Evolutionary conservation across 139 green algal species (phyloP).

Genomic region (Trebouxia sp.): DNA sequence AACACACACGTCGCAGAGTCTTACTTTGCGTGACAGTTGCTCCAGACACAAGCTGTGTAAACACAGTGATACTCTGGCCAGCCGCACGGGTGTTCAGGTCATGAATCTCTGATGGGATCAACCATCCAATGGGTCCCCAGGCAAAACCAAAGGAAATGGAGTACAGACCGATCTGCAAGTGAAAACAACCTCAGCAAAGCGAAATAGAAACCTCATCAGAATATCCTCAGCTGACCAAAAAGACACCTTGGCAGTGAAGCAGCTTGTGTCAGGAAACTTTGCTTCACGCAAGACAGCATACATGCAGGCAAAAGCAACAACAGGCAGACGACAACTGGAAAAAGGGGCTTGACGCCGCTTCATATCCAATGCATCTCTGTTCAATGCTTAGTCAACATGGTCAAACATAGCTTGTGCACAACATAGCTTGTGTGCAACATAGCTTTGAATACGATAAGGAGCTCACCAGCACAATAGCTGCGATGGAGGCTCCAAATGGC

Average conservation of each 20-base stretch:
- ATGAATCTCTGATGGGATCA: slow-evolving; percentile 67
- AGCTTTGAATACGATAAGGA: no score
- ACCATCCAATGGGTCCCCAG: slow-evolving; percentile 54
- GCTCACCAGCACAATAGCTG: slow-evolving; percentile 25
- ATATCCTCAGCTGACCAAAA: no score
- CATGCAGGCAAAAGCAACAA: no score
- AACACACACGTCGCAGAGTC: neutral
- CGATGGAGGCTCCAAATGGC: slow-evolving; percentile 24
- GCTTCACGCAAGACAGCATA: no score
- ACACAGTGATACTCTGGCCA: slow-evolving; percentile 53
- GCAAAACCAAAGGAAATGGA: slow-evolving; percentile 36
- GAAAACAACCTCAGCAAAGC: no score
- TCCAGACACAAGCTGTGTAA: slow-evolving; percentile 38
- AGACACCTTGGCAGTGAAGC: neutral
- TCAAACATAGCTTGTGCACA: neutral
- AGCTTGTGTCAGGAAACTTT: neutral
- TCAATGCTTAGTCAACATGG: no score
- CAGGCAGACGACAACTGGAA: no score
- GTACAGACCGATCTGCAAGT: slow-evolving; percentile 33
- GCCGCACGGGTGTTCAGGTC: slow-evolving; percentile 52
- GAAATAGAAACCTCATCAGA: no score
- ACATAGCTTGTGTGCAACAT: neutral
- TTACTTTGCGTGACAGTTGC: slow-evolving; percentile 26
- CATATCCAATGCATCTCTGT: no score
- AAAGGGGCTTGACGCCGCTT: no score